Evolutionary conservation across 2,329 filamentous ascomycete species (phyloP).

Genomic region (Apiospora phragmitis): DNA sequence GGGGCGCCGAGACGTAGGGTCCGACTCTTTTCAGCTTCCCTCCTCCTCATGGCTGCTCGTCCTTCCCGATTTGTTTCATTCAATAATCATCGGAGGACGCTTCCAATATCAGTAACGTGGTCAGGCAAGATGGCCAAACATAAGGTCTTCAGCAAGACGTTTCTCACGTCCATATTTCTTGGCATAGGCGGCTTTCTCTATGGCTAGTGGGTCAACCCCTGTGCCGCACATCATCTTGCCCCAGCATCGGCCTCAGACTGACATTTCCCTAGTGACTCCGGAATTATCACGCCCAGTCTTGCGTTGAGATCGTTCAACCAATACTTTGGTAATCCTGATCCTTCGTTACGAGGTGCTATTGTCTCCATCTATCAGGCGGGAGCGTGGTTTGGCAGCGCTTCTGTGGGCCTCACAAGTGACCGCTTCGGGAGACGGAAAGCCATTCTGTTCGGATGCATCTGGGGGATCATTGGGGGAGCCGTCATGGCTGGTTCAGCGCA

Average conservation of each 20-base stretch:
- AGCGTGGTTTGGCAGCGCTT: constrained; percentile 42
- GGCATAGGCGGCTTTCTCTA: constrained; percentile 43
- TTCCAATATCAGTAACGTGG: background rate
- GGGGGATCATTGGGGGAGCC: constrained; percentile 39
- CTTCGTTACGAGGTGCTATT: constrained; percentile 38
- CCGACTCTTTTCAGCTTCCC: background rate
- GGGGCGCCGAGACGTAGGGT: background rate
- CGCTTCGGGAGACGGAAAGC: constrained; percentile 37
- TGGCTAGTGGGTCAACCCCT: constrained; percentile 26
- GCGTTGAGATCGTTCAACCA: constrained; percentile 35
- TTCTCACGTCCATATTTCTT: constrained; percentile 39
- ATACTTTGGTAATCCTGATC: constrained; percentile 37
- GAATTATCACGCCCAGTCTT: constrained; percentile 42
- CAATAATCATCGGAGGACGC: background rate
- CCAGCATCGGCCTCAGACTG: background rate
- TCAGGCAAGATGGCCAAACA: background rate
- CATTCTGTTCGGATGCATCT: constrained; percentile 41
- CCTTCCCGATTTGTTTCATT: background rate
- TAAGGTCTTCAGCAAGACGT: constrained; percentile 34
- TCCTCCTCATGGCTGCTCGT: background rate
- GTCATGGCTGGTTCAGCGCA: constrained; percentile 42
- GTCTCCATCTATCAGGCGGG: constrained; percentile 42
- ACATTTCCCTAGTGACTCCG: constrained; percentile 34
- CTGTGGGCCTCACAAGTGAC: constrained; percentile 39
- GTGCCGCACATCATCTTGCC: background rate